phyloP scores from a whole-genome alignment of 176 grass and related monocot genomes.

The Areca catechu region DNA sequence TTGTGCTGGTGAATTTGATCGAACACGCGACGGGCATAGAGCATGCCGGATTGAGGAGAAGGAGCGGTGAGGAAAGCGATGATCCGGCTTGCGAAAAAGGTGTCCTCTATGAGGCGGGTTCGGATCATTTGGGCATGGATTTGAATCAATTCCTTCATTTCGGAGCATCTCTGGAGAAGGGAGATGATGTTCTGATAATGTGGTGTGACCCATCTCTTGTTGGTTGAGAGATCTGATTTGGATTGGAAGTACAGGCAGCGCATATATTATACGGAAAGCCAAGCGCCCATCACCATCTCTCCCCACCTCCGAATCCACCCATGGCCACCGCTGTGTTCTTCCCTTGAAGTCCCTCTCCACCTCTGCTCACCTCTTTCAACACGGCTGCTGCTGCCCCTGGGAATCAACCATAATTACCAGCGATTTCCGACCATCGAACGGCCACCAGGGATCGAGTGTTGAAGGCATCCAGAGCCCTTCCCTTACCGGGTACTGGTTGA shows the following conservation, averaged over 20 bases:
- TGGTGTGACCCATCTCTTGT: conserved; percentile 17
- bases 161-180: conserved; percentile 41
- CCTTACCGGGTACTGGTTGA: no score
- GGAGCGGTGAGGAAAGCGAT: conserved; percentile 34
- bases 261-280: conserved; percentile 21
- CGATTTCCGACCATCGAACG: no score
- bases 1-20: conserved; percentile 38
- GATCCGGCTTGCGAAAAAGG: conserved; percentile 35
- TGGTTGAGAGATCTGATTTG: conserved; percentile 6
- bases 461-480: no score
- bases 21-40: conserved; percentile 46
- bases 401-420: no score
- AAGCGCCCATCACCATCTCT: no score
- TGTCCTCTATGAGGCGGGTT: conserved; percentile 29
- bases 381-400: no score
- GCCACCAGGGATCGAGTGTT: no score
- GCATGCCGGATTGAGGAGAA: conserved; percentile 20
- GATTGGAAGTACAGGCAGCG: conserved; percentile 72
- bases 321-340: no score
- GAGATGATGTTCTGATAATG: conserved; percentile 20
- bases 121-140: conserved; percentile 56
- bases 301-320: no score
- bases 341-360: no score
- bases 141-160: conserved; percentile 30
- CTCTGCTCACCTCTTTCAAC: no score